phyloP scores from a whole-genome alignment of 768 basidiomycete genomes.

The Suillus hirtellus region DNA sequence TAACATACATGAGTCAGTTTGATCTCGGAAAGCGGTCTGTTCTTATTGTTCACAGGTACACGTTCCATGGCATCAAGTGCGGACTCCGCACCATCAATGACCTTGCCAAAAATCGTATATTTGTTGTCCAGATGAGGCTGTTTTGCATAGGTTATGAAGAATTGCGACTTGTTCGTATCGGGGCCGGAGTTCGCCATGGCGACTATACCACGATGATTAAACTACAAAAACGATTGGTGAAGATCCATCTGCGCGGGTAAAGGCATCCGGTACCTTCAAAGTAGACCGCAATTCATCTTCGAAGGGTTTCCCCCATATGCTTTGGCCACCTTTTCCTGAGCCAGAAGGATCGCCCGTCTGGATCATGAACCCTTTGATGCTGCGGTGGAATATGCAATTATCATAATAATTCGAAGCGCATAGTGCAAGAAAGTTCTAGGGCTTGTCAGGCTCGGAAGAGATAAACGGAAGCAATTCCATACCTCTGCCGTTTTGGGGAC shows the following conservation, averaged over 20 bases:
- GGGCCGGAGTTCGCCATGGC: slow-evolving; percentile 98
- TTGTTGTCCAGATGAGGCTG: slow-evolving; percentile 94
- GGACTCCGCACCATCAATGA: slow-evolving; percentile 97
- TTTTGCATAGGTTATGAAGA: slow-evolving; percentile 89
- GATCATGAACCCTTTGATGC: slow-evolving; percentile 95
- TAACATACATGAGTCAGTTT: slow-evolving; percentile 71
- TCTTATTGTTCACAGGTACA: slow-evolving; percentile 88
- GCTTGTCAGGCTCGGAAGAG: neutral
- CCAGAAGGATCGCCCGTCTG: slow-evolving; percentile 91
- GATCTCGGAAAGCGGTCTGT: slow-evolving; percentile 84
- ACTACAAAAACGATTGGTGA: slow-evolving; percentile 47
- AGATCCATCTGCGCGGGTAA: neutral
- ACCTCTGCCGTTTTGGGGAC: slow-evolving; percentile 96
- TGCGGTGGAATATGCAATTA: slow-evolving; percentile 85
- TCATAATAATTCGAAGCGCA: slow-evolving; percentile 90
- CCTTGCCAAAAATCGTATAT: slow-evolving; percentile 93
- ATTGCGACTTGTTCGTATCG: slow-evolving; percentile 91
- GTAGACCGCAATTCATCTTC: slow-evolving; percentile 92
- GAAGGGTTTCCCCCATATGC: slow-evolving; percentile 93
- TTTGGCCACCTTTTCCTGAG: slow-evolving; percentile 94
- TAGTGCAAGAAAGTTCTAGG: slow-evolving; percentile 91
- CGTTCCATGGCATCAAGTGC: slow-evolving; percentile 94
- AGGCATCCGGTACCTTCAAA: slow-evolving; percentile 64
- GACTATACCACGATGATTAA: slow-evolving; percentile 91
- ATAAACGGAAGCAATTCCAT: slow-evolving; percentile 9